Evolutionary conservation across 192 early-diverging fungal species (phyloP).

Genomic region (Borealophlyctis nickersoniae): DNA sequence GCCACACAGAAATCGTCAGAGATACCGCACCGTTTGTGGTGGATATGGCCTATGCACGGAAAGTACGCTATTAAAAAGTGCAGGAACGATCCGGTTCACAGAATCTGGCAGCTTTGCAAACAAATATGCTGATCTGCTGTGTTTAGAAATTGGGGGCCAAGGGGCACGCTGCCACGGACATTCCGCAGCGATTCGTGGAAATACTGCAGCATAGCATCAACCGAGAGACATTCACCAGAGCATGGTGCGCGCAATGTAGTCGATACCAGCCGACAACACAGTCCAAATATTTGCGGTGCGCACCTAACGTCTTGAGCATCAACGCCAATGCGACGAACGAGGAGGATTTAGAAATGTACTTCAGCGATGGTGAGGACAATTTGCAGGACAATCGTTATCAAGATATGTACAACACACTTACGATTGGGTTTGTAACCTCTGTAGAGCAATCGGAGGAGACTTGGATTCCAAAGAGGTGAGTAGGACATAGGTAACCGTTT

Average conservation of each 20-base stretch:
- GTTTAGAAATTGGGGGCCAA: neutral
- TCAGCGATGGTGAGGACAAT: constrained; percentile 1
- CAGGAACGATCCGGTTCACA: neutral
- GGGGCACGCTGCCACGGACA: neutral
- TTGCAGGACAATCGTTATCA: neutral
- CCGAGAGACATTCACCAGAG: constrained; percentile 69
- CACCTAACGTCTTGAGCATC: constrained; percentile 73
- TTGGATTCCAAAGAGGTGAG: no score
- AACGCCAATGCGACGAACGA: constrained; percentile 67
- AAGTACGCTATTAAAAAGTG: constrained; percentile 23
- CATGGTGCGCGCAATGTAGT: constrained; percentile 83
- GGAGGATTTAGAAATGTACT: constrained; percentile 54
- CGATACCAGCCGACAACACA: constrained; percentile 79
- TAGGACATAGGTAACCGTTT: no score
- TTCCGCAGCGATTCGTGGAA: constrained; percentile 14
- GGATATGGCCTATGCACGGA: constrained; percentile 77
- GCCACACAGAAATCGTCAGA: constrained; percentile 55
- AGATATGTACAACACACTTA: no score
- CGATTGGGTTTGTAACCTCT: no score
- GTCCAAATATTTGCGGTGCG: constrained; percentile 59
- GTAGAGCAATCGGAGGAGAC: no score
- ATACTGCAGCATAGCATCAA: constrained; percentile 46
- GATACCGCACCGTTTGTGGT: constrained; percentile 76
- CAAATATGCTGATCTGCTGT: constrained; percentile 9
- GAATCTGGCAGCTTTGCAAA: neutral